These are phyloP conservation scores for Cladosporium colombiae DNA, from an alignment of 2,329 filamentous ascomycete genomes.

Conservation along the genomic window DNA sequence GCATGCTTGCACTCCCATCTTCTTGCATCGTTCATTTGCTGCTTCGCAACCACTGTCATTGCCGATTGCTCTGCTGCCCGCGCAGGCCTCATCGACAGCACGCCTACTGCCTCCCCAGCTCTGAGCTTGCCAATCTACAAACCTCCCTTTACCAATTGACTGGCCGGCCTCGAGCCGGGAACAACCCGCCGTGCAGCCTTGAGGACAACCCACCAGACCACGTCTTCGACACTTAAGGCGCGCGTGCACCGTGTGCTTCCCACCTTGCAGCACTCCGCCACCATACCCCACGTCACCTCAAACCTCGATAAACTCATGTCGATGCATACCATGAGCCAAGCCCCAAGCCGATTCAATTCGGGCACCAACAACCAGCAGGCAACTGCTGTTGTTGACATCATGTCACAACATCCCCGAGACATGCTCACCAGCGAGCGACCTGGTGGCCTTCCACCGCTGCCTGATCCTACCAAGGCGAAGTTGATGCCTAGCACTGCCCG, in stretches of 20 bases:
- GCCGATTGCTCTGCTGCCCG: constrained; percentile 16
- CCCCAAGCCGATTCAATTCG: not conserved
- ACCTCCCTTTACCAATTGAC: not conserved
- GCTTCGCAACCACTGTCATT: constrained; percentile 12
- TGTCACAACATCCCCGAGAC: constrained; percentile 3
- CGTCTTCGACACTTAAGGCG: not conserved
- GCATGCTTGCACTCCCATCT: not conserved
- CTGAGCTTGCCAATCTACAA: not conserved
- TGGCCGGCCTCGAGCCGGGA: constrained; percentile 18
- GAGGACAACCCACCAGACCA: constrained; percentile 5
- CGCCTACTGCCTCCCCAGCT: constrained; percentile 5
- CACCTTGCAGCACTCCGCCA: constrained; percentile 15
- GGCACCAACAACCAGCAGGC: not conserved
- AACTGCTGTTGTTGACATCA: not conserved
- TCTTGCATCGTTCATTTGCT: constrained; percentile 10
- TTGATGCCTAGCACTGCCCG: not conserved
- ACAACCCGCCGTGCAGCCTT: constrained; percentile 8
- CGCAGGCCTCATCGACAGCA: not conserved
- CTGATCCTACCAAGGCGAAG: constrained; percentile 11
- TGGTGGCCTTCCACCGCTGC: constrained; percentile 1
- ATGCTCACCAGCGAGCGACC: not conserved
- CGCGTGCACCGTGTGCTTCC: not conserved
- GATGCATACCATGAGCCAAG: not conserved
- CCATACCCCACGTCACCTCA: constrained; percentile 6
- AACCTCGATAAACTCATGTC: not conserved